Evolutionary conservation across 2,329 filamentous ascomycete genomes (phyloP), one percentile per base, ranked within the genome.

Genomic region (Fusarium illudens): DNA sequence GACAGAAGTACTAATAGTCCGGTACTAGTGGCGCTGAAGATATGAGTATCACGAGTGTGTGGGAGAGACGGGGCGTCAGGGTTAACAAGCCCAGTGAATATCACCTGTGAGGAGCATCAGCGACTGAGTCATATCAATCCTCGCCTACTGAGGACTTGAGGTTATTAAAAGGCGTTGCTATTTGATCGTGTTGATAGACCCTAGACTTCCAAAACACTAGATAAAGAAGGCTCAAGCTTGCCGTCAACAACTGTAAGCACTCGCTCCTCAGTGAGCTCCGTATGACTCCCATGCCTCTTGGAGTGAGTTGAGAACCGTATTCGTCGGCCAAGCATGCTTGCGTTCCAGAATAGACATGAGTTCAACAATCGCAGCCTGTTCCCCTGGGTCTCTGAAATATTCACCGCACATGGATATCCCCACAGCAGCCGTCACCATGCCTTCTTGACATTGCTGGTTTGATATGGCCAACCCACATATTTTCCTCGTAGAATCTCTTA

Each of bases 41-140:
- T 9, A 74, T 74, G 72, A 67, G 67, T 0, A 71, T 74, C 1
- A 44, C 56, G 1, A 29, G 62, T 0, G 67, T 74, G 2, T 74
- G 72, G 72, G 70, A 74, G 58, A 62, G 68, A 51, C 65, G 65
- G 6, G 72, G 72, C 0, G 60, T 70, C 4, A 73, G 54, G 27
- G 68, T 73, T 4, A 56, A 25, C 1, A 39, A 60, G n/a, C 58
- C 59, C 1, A 62, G 67, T 9, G 72, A 74, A 7, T 74, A 74
- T 8, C 71, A 74, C 11, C 60, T 74, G 2, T 73, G 17, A 61
- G 19, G 15, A n/a, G 6, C 3, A 50, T 20, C 27, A n/a, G n/a
- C n/a, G n/a, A n/a, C n/a, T n/a, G n/a, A n/a, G n/a, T 29, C n/a
- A 6, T 20, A 44, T n/a, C n/a, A n/a, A n/a, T n/a, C n/a, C n/a